These are phyloP conservation scores for Pleurotus pulmonarius DNA, from an alignment of 768 basidiomycete species.

Conservation along the genomic window DNA sequence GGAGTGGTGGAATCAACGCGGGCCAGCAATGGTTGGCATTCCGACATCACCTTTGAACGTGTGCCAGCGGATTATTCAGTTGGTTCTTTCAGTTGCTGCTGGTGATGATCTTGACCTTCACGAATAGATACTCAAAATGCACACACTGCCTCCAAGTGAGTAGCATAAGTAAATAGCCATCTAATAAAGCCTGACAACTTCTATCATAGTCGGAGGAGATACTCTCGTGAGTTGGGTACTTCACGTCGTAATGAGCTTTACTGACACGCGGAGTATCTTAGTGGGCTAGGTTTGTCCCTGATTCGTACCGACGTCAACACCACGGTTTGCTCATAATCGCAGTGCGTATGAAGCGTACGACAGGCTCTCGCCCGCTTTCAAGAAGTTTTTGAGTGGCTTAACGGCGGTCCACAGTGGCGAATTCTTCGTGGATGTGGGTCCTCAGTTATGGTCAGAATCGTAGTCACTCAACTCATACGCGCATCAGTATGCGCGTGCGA, in stretches of 20 bases:
- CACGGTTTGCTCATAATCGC: not conserved
- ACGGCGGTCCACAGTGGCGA: slow-evolving; percentile 51
- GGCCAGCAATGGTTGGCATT: slow-evolving; percentile 47
- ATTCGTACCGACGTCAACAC: not conserved
- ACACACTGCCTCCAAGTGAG: slow-evolving; percentile 33
- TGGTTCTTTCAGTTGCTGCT: not conserved
- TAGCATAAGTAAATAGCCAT: not conserved
- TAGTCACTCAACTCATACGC: not conserved
- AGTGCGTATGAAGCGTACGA: slow-evolving; percentile 64
- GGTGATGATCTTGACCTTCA: not conserved
- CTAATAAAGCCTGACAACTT: not conserved
- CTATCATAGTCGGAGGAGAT: slow-evolving; percentile 33
- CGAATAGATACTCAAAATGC: slow-evolving; percentile 33
- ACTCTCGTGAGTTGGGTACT: slow-evolving; percentile 28
- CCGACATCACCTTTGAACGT: slow-evolving; percentile 59
- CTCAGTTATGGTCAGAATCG: not conserved
- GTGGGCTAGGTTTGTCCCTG: slow-evolving; percentile 33
- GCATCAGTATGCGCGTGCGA: slow-evolving; percentile 25
- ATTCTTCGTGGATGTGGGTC: slow-evolving; percentile 33
- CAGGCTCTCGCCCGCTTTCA: slow-evolving; percentile 50
- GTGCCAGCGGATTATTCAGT: slow-evolving; percentile 59
- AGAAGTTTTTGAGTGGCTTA: slow-evolving; percentile 53
- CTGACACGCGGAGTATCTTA: slow-evolving; percentile 9
- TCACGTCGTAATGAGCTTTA: not conserved
- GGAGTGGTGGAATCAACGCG: slow-evolving; percentile 26